Evolutionary conservation across 2,329 filamentous ascomycete genomes (phyloP).

Genomic region (Periconia digitata): DNA sequence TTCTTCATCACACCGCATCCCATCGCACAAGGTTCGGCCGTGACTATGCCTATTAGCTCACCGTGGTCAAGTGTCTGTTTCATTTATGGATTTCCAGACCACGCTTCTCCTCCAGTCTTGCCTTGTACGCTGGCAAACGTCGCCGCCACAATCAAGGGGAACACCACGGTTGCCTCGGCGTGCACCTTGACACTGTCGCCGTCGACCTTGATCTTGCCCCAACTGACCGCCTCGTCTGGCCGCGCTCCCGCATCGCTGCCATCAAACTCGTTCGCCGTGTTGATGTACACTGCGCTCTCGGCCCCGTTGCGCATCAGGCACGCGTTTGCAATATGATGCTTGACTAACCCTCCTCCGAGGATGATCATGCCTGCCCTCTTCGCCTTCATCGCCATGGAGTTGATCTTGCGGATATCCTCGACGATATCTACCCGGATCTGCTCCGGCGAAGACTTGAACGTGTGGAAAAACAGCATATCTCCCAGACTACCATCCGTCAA

Average conservation of each 20-base stretch:
- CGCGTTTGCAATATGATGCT: slow-evolving; percentile 98
- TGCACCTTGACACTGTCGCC: slow-evolving; percentile 86
- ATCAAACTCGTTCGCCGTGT: slow-evolving; percentile 96
- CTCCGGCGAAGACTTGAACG: slow-evolving; percentile 81
- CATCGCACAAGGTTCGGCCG: background rate
- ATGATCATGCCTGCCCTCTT: slow-evolving; percentile 94
- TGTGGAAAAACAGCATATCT: slow-evolving; percentile 99
- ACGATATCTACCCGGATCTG: slow-evolving; percentile 89
- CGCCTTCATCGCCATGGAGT: slow-evolving; percentile 85
- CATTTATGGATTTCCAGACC: background rate
- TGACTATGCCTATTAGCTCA: too few species aligned
- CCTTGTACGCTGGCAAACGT: slow-evolving; percentile 57
- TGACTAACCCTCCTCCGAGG: slow-evolving; percentile 89
- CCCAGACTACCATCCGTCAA: slow-evolving; percentile 93
- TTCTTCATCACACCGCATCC: background rate
- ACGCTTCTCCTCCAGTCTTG: background rate
- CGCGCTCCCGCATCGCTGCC: slow-evolving; percentile 93
- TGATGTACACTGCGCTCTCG: slow-evolving; percentile 95
- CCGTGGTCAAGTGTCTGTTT: too few species aligned
- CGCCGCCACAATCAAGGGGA: slow-evolving; percentile 67
- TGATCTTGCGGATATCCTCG: slow-evolving; percentile 89
- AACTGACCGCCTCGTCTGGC: slow-evolving; percentile 95
- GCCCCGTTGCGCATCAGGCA: slow-evolving; percentile 97
- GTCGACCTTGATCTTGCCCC: slow-evolving; percentile 94
- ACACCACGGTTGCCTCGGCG: slow-evolving; percentile 67